Base-by-base conservation (phyloP, 2,329 filamentous ascomycete genomes). In the Fusarium duplospermum region DNA sequence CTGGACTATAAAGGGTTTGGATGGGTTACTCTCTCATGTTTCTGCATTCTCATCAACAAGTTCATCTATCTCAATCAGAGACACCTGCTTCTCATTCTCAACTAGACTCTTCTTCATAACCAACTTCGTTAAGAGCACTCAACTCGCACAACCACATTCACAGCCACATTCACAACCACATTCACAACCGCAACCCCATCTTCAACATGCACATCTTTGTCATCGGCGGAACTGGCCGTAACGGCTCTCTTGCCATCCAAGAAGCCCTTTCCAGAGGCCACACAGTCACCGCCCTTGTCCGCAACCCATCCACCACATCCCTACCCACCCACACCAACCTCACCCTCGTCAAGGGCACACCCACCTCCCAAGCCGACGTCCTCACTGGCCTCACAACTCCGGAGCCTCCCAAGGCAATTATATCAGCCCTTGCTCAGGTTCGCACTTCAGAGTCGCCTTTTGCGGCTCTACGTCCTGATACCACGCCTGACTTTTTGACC, bases 151-250 rank as follows among this genome's bases (percentile, higher is more conserved):
- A 11, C 18, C 20, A 45, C 33, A 6, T 2, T 14, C 38, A 35
- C 22, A 35, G 58, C 6, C 22, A 13, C 20, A 7, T n/a, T n/a
- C 35, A 29, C 18, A 50, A 11, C 18, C 20, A 45, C 33, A 6
- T 2, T 14, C 38, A 35, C 22, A 35, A 61, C 6, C 22, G 10
- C 20, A 7, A 35, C 33, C 9, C 16, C 18, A 8, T 35, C n/a
- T 38, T 27, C 45, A 72, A 16, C 6, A 73, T 73, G 71, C 67
- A 74, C 7, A 62, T 73, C n/a, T 47, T 73, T 13, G n/a, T 72
- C 35, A 69, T 74, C 18, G 67, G 71, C 2, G 71, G 68, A 27
- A 74, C 71, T 8, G 71, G 71, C 4, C 71, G 71, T 10, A 74
- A 74, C 6, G 71, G 71, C 45, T 74, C 71, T 1, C 6, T 74